Conservation (phyloP, 345 rosid species). For the Eucalyptus pumila region DNA sequence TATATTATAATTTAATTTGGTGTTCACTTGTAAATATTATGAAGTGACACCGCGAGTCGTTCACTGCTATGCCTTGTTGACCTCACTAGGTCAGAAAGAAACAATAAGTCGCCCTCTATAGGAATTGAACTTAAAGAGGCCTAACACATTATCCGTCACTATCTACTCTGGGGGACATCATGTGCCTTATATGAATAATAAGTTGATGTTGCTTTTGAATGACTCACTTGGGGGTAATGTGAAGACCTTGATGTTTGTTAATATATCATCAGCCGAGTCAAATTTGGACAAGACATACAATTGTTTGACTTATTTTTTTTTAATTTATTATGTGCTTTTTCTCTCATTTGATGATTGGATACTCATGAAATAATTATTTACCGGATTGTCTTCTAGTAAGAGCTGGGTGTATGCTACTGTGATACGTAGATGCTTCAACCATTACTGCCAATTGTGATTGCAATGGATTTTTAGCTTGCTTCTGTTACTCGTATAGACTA, state of each 20-base stretch:
- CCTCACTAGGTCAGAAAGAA: too few species aligned
- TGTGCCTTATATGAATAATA: conserved; percentile 83
- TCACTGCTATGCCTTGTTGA: conserved; percentile 13
- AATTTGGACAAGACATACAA: conserved; percentile 85
- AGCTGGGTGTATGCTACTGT: not conserved
- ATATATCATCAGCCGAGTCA: conserved; percentile 78
- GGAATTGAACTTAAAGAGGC: conserved; percentile 56
- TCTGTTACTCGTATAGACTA: not conserved
- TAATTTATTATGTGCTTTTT: not conserved
- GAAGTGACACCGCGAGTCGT: not conserved
- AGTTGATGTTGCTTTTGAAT: conserved; percentile 83
- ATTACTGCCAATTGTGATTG: not conserved
- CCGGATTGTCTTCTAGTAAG: not conserved
- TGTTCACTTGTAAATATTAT: not conserved
- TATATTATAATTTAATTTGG: not conserved
- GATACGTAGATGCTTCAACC: not conserved
- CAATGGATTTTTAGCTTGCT: not conserved
- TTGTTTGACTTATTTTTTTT: conserved; percentile 12
- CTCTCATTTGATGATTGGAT: too few species aligned
- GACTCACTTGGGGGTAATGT: conserved; percentile 97
- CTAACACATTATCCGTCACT: conserved; percentile 75
- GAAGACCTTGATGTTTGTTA: too few species aligned
- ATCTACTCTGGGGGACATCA: conserved; percentile 77
- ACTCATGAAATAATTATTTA: too few species aligned
- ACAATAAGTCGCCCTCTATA: too few species aligned